These are phyloP conservation scores for Solanum rostratum DNA, from an alignment of 257 asterid species.

Conservation along the genomic window DNA sequence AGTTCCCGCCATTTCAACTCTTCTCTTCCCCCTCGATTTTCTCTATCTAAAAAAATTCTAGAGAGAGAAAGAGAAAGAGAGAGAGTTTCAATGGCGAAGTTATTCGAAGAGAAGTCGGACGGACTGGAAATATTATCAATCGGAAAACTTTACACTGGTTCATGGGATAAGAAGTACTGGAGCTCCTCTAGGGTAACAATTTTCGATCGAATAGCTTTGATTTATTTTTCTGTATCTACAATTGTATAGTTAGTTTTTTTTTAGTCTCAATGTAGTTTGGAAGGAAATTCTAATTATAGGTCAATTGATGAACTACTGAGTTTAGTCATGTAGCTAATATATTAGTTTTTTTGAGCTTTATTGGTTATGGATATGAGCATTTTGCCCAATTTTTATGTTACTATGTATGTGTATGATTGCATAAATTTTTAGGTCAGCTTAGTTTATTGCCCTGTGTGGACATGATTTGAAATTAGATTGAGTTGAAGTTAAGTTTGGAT, in stretches of 20 bases:
- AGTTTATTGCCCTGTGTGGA: not conserved
- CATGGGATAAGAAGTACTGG: slow-evolving; percentile 98
- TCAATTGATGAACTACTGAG: not conserved
- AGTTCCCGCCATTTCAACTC: slow-evolving; percentile 27
- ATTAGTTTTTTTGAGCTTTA: not conserved
- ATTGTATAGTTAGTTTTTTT: not conserved
- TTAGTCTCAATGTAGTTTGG: not conserved
- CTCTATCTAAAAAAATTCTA: not conserved
- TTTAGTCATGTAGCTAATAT: not conserved
- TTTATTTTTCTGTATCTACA: not conserved
- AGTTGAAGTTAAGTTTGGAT: too few species aligned
- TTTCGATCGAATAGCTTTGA: not conserved
- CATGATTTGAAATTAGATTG: too few species aligned
- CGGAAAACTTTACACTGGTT: slow-evolving; percentile 63
- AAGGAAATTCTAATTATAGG: not conserved
- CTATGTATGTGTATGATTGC: not conserved
- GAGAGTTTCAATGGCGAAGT: slow-evolving; percentile 33
- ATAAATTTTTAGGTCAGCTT: not conserved
- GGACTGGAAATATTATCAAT: slow-evolving; percentile 63
- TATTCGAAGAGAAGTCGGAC: slow-evolving; percentile 34
- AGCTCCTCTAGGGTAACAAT: slow-evolving; percentile 86
- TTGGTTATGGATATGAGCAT: too few species aligned
- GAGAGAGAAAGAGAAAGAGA: not conserved
- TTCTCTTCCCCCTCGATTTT: not conserved
- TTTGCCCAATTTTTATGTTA: not conserved